Percentiles rank a stretch among this genome's conserved stretches.
Evolutionary conservation across 768 basidiomycete species (phyloP).

Genomic region (Mycena capillaripes): DNA sequence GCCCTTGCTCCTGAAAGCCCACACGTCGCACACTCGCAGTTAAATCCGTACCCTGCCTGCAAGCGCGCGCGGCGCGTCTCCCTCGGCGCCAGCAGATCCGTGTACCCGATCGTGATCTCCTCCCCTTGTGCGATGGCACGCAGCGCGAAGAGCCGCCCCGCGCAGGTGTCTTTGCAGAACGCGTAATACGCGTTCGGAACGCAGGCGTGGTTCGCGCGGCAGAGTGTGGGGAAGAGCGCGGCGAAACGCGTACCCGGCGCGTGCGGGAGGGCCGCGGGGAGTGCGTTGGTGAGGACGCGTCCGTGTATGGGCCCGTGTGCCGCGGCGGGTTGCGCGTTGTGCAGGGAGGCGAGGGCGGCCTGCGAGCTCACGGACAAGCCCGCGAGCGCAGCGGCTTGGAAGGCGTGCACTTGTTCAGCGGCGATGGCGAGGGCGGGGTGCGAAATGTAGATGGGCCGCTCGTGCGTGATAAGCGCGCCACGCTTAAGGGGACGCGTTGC

Average conservation of each 20-base stretch:
- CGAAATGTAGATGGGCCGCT: conserved; percentile 30
- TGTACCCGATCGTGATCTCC: conserved; percentile 33
- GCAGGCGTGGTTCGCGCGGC: conserved; percentile 36
- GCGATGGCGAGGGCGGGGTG: neutral
- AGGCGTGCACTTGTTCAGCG: conserved; percentile 12
- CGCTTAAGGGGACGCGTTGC: conserved; percentile 25
- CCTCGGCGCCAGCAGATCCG: conserved; percentile 15
- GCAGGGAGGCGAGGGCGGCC: conserved; percentile 22
- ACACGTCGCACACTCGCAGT: conserved; percentile 28
- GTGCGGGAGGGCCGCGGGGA: conserved; percentile 13
- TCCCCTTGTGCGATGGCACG: conserved; percentile 29
- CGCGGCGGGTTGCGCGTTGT: conserved; percentile 15
- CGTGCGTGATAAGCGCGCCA: conserved; percentile 34
- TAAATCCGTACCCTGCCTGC: conserved; percentile 7
- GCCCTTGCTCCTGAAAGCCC: neutral
- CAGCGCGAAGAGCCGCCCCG: conserved; percentile 23
- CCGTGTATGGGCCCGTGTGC: conserved; percentile 14
- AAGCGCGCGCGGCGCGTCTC: conserved; percentile 7
- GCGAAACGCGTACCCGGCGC: neutral
- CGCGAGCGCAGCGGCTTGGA: conserved; percentile 17
- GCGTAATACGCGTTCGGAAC: conserved; percentile 31
- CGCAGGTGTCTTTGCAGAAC: conserved; percentile 18
- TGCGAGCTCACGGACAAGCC: conserved; percentile 22
- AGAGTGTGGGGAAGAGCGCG: conserved; percentile 28
- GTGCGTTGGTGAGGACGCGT: conserved; percentile 29